Base-by-base conservation (phyloP, 2,329 filamentous ascomycete species). In the Zalaria sp. region DNA sequence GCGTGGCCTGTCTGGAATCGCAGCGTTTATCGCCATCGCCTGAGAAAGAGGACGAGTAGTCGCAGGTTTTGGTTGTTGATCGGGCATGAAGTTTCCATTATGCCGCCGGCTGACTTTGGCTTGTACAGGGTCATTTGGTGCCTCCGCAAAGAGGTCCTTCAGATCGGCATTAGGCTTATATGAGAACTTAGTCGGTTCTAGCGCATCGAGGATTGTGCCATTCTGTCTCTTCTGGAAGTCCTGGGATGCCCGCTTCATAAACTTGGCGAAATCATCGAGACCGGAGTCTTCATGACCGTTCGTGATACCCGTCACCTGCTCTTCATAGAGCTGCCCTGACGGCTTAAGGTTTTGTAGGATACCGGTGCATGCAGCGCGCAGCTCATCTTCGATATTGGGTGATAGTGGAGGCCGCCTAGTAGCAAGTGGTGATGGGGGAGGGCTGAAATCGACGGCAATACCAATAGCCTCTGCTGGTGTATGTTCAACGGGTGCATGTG, bases 311-410 rank as follows among this genome's bases (percentile, higher is more conserved):
- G 10, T 11, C 6, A 28, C 26, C 2, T 56, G 58, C 44, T 65
- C 53, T 39, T 51, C 42, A 27, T 46, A 53, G 35, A 51, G 47
- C 35, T 59, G 40, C 25, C 40, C 56, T 25, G 58, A 60, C 3
- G 58, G 57, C 42, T 57, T 59, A 42, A 53, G 56, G 42, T 59
- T 54, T 27, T 56, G 52, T 41, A 68, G 53, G 41, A 71, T 60
- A 40, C 60, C 59, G 25, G 61, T 59, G 51, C 67, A 71, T 42
- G 66, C 64, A 36, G 56, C 49, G 45, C 65, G 64, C 39, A 71
- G 53, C 46, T 69, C 64, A 27, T 56, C 55, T 44, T 70, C 66
- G 37, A 62, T 57, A 31, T 59, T 53, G 25, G 56, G 48, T 10
- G 64, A 56, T 42, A 71, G 59, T 25, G 60, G 57, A 42, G 63